Conservation (phyloP, 805 yeast species). For the Barnettozyma vustinii region DNA sequence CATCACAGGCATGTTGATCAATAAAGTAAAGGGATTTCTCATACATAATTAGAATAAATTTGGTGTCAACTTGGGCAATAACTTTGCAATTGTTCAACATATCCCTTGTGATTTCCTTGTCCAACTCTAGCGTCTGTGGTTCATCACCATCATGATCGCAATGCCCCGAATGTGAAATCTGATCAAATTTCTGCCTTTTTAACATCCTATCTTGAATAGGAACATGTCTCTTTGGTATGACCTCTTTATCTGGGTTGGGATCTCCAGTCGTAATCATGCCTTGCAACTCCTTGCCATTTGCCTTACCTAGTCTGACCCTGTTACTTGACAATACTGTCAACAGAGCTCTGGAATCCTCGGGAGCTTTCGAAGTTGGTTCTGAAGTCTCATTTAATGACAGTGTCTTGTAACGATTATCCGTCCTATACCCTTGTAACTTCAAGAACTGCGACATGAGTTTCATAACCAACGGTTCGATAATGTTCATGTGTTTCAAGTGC, state of each 20-base stretch:
- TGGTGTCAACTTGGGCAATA: constrained; percentile 55
- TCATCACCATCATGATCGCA: neutral
- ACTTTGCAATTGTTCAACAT: constrained; percentile 27
- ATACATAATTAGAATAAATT: constrained; percentile 50
- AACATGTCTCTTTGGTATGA: neutral
- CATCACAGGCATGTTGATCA: constrained; percentile 88
- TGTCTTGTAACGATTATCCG: neutral
- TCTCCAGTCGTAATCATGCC: constrained; percentile 3
- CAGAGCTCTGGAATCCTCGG: neutral
- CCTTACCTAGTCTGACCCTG: constrained; percentile 3
- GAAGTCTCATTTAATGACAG: neutral
- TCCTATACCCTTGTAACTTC: constrained; percentile 18
- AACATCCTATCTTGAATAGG: neutral
- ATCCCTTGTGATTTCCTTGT: constrained; percentile 14
- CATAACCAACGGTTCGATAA: constrained; percentile 28
- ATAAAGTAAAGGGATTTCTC: constrained; percentile 34
- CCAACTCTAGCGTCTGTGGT: constrained; percentile 8
- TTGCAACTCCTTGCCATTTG: neutral
- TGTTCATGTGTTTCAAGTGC: constrained; percentile 22
- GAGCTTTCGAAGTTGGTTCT: neutral
- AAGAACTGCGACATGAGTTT: constrained; percentile 29
- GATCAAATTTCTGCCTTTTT: neutral
- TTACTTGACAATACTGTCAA: constrained; percentile 1
- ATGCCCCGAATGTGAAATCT: neutral
- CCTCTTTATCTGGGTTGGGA: neutral